Evolutionary conservation across 2,329 filamentous ascomycete species (phyloP).

Genomic region (Neoascochyta sp.): DNA sequence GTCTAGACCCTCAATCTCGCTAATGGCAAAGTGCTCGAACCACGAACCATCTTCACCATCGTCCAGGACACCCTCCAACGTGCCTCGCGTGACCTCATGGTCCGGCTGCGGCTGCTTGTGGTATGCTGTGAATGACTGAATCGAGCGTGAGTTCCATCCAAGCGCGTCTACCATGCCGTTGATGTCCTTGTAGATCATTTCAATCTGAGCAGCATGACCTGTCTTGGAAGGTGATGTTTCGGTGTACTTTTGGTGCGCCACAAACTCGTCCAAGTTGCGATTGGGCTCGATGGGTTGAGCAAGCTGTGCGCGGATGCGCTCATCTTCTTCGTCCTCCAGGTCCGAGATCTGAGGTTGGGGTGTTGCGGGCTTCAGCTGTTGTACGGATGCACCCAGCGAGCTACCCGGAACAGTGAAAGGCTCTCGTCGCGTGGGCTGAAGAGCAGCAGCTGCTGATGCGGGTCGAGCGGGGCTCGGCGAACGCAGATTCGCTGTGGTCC

Average conservation of each 20-base stretch:
- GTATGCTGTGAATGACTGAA: slow-evolving; percentile 60
- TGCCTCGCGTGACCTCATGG: slow-evolving; percentile 57
- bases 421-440: slow-evolving; percentile 20
- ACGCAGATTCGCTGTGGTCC: slow-evolving; percentile 55
- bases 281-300: slow-evolving; percentile 59
- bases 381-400: slow-evolving; percentile 29
- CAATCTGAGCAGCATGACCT: slow-evolving; percentile 47
- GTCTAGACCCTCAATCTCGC: slow-evolving; percentile 68
- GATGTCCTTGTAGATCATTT: slow-evolving; percentile 67
- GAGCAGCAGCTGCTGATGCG: slow-evolving; percentile 48
- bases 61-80: slow-evolving; percentile 53
- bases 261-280: slow-evolving; percentile 62
- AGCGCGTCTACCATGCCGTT: slow-evolving; percentile 94
- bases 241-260: slow-evolving; percentile 52
- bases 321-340: slow-evolving; percentile 59
- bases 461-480: slow-evolving; percentile 69
- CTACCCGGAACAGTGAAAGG: slow-evolving; percentile 32
- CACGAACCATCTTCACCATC: slow-evolving; percentile 34
- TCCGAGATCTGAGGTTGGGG: slow-evolving; percentile 38
- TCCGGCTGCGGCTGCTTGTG: slow-evolving; percentile 50
- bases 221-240: slow-evolving; percentile 37
- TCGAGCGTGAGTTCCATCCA: slow-evolving; percentile 74
- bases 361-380: slow-evolving; percentile 34
- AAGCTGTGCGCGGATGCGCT: slow-evolving; percentile 62
- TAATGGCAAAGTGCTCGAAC: slow-evolving; percentile 70